Evolutionary conservation across 1,139 yeast genomes (phyloP).

Genomic region (Candida buenavistaensis): DNA sequence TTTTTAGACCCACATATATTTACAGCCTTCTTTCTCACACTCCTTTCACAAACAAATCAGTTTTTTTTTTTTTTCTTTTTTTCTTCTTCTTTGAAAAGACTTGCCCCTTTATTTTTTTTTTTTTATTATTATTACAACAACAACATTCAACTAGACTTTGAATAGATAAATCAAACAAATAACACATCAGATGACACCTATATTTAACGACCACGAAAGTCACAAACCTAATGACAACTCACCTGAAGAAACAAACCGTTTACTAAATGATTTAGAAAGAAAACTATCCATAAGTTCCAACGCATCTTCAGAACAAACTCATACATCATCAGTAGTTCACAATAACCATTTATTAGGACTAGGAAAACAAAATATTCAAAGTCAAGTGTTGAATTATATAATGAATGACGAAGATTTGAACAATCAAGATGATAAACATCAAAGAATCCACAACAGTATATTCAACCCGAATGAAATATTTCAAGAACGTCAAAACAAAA

Average conservation of each 20-base stretch:
- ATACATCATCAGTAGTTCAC: slow-evolving; percentile 31
- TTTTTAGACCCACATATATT: too few species aligned
- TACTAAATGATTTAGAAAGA: slow-evolving; percentile 30
- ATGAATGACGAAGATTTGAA: slow-evolving; percentile 20
- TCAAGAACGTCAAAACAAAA: slow-evolving; percentile 32
- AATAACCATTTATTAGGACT: slow-evolving; percentile 28
- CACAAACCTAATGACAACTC: slow-evolving; percentile 10
- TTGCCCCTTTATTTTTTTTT: too few species aligned
- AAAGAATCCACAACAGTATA: slow-evolving; percentile 15
- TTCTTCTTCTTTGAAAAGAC: too few species aligned
- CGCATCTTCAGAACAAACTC: slow-evolving; percentile 19
- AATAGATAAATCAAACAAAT: too few species aligned
- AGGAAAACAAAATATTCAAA: slow-evolving; percentile 32
- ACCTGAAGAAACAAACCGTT: slow-evolving; percentile 26
- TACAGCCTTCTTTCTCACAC: too few species aligned
- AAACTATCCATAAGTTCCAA: slow-evolving; percentile 28
- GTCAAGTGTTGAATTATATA: slow-evolving; percentile 32
- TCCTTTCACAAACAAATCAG: too few species aligned
- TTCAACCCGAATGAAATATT: slow-evolving; percentile 39
- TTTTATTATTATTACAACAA: too few species aligned
- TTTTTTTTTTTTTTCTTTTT: too few species aligned
- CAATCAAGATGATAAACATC: slow-evolving; percentile 20
- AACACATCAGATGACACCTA: too few species aligned
- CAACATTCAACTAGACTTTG: too few species aligned
- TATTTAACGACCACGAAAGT: too few species aligned